A percentile compares a stretch with the other conserved stretches of the same genome.
phyloP scores from a whole-genome alignment of 768 basidiomycete genomes.

The Harrya chromipes region DNA sequence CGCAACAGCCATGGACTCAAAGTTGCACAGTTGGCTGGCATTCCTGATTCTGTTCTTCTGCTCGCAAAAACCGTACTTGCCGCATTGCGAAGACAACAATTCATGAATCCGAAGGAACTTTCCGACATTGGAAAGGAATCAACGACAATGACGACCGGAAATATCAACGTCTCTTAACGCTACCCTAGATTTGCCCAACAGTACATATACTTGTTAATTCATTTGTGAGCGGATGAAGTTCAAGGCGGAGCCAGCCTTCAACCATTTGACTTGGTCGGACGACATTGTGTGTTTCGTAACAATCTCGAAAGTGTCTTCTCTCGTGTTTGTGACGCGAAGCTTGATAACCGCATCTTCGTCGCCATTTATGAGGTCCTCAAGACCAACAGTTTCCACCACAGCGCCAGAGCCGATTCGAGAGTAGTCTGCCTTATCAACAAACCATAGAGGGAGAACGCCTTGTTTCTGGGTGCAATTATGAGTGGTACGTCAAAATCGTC shows the following conservation, averaged over 20 bases:
- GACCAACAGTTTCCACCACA: constrained; percentile 76
- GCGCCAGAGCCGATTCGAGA: constrained; percentile 80
- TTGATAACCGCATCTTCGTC: constrained; percentile 41
- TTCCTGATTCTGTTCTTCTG: constrained; percentile 60
- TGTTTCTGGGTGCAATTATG: constrained; percentile 68
- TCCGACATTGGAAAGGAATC: constrained; percentile 31
- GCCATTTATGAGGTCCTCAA: constrained; percentile 58
- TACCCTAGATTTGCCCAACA: not conserved
- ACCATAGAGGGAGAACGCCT: constrained; percentile 95
- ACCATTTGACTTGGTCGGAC: constrained; percentile 85
- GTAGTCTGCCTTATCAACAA: constrained; percentile 84
- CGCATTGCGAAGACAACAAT: constrained; percentile 33
- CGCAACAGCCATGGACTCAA: constrained; percentile 88
- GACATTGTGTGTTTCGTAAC: constrained; percentile 87
- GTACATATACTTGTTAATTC: constrained; percentile 1
- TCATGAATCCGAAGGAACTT: constrained; percentile 28
- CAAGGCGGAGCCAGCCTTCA: constrained; percentile 83
- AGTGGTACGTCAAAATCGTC: not conserved
- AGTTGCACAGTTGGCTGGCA: constrained; percentile 83
- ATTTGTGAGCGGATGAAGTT: constrained; percentile 78
- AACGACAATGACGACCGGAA: constrained; percentile 11
- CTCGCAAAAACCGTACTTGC: constrained; percentile 57
- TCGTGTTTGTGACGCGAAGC: constrained; percentile 63
- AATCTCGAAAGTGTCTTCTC: constrained; percentile 65
- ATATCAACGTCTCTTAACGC: not conserved